Conservation (phyloP, 2,329 filamentous ascomycete species). For the Aureobasidium sp. region DNA sequence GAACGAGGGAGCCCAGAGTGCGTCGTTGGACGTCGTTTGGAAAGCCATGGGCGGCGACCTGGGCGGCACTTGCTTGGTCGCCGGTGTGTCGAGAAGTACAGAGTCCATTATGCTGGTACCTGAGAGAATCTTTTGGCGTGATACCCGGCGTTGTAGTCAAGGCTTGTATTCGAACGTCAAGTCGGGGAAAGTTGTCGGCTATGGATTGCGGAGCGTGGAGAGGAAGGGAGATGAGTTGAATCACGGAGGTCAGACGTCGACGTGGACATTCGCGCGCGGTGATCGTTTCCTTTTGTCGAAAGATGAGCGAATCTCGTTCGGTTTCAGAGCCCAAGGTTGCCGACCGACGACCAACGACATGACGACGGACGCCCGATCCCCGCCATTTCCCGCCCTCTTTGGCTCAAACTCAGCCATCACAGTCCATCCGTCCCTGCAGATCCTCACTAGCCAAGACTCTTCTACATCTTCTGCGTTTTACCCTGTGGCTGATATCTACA, state of each 20-base stretch:
- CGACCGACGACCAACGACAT: background rate
- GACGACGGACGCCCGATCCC: background rate
- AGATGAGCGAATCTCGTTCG: background rate
- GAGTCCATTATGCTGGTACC: conserved; percentile 1
- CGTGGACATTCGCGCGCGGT: background rate
- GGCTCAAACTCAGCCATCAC: background rate
- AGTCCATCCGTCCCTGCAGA: background rate
- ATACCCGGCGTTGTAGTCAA: background rate
- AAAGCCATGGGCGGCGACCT: conserved; percentile 33
- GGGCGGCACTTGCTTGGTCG: conserved; percentile 11
- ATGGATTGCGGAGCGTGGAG: background rate
- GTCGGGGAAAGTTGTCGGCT: background rate
- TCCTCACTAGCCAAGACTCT: background rate
- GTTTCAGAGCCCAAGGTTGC: background rate
- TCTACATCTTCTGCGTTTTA: background rate
- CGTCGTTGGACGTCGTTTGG: conserved; percentile 29
- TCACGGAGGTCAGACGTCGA: background rate
- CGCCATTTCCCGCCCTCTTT: background rate
- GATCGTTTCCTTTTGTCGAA: background rate
- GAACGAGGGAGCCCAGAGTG: conserved; percentile 23
- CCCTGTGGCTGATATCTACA: background rate
- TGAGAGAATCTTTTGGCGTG: background rate
- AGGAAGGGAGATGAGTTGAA: background rate
- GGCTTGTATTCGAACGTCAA: background rate
- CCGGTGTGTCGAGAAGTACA: background rate